Evolutionary conservation across 306 rosid species (phyloP), one percentile per base, ranked within the genome.

Genomic region (Elaeagnus macrophylla): DNA sequence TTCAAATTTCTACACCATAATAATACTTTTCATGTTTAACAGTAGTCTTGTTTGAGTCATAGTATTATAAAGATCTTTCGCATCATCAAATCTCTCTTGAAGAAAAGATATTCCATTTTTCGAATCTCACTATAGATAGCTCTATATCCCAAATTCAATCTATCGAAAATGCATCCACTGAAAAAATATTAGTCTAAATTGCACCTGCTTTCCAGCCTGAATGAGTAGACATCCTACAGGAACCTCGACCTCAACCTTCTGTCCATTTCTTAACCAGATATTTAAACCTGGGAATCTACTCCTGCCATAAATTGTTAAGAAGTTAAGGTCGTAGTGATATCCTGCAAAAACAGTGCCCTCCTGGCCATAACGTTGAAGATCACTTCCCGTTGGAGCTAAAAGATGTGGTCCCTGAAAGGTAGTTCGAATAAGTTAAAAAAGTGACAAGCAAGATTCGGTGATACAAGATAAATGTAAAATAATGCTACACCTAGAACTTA

Each of bases 321-420:
- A 91, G 75, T 91, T 84, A 47, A 86, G 89, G 65, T 86, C 97
- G 57, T 82, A 86, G 72, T 91, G 96, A 60, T 91, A 91, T 72
- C 95, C 97, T 38, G 97, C 97, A 70, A 91, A 75, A 44, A 84
- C 72, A 20, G 83, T 82, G 46, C 96, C 93, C 67, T 82, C 95
- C 68, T 80, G 73, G 53, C 83, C 85, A 59, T 80, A 80, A 50
- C 58, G 68, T 57, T 2, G 56, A 72, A 86, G 97, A 78, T 91
- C 96, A 51, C 97, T 91, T 17, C 97, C 97, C 1, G 97, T 91
- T 53, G 97, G 97, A 64, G 95, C 97, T 70, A 91, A 78, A 66
- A 86, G 80, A 75, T 91, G 97, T 0, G 97, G 97, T 37, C 97
- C 97, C 97, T 91, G 75, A 39, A 69, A 51, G 59, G 39, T 4